Base-by-base conservation (phyloP, 331 rosid genomes). In the Cydonia oblonga region DNA sequence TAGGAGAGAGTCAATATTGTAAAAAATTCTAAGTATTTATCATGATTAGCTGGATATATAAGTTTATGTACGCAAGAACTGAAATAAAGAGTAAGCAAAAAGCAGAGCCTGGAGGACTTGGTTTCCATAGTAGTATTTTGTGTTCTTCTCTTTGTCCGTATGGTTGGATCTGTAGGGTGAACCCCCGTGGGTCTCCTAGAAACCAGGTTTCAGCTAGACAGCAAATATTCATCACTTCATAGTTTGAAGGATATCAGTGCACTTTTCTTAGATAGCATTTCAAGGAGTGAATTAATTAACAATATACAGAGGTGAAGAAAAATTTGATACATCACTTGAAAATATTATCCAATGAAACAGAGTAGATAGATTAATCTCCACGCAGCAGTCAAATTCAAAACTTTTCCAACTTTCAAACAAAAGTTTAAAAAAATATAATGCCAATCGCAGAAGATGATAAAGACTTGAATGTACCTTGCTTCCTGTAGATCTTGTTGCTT, bases 401-500 rank as follows among this genome's bases (percentile, higher is more conserved):
- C 59, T 52, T 32, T 51, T 70, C 56, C 13, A 1, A 24, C 1
- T 53, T 32, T 7, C 0, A 61, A 61, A 70, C 51, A 70, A 29
- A 14, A 20, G 35, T 54, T 61, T 40, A 40, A n/a, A 12, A 12
- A 49, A 0, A 0, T 20, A 69, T n/a, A 5, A 30, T 4, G 20
- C 2, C 33, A 16, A 29, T 8, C 70, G 29, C 63, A 77, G 63
- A 57, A 25, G 69, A 59, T 57, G 71, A 32, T 28, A 24, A 1
- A 26, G 24, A 67, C 25, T 75, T 40, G 60, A 78, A 76, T 82
- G 70, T 74, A 85, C 98, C 97, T 89, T 73, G 98, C 96, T 89
- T 93, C 98, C 82, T 90, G 98, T 62, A 93, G 84, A 85, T 93
- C 97, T 61, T 89, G 96, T 75, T 88, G 97, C 85, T 91, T 93